A percentile compares a stretch with the other conserved stretches of the same genome.
phyloP scores from a whole-genome alignment of 1,139 yeast species.

The Yamadazyma sp. region DNA sequence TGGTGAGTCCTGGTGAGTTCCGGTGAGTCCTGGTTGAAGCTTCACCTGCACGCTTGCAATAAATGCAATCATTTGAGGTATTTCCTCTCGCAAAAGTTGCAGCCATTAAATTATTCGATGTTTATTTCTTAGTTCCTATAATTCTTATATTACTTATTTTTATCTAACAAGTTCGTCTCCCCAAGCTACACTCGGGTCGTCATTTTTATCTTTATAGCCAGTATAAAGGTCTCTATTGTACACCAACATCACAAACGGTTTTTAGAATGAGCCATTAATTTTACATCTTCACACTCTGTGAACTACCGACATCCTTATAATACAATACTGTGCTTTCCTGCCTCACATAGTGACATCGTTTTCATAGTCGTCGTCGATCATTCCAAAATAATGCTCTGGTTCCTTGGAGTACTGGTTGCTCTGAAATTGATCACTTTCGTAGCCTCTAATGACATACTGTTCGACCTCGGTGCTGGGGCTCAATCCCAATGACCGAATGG shows the following conservation, averaged over 20 bases:
- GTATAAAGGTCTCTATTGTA: slow-evolving; percentile 4
- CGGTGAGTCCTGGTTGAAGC: too few species aligned
- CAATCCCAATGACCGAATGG: slow-evolving; percentile 21
- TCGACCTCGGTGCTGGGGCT: slow-evolving; percentile 46
- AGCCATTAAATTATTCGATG: too few species aligned
- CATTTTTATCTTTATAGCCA: slow-evolving; percentile 5
- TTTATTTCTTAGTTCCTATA: too few species aligned
- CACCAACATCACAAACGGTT: not conserved
- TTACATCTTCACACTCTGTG: not conserved
- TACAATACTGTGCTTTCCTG: not conserved
- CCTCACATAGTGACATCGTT: slow-evolving; percentile 10
- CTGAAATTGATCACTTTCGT: slow-evolving; percentile 18
- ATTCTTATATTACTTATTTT: too few species aligned
- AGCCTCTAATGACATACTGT: slow-evolving; percentile 41
- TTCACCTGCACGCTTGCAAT: too few species aligned
- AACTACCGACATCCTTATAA: not conserved
- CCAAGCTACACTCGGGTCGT: too few species aligned
- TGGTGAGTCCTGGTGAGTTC: too few species aligned
- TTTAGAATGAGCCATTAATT: not conserved
- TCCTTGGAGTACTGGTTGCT: slow-evolving; percentile 27
- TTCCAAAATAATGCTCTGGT: slow-evolving; percentile 43
- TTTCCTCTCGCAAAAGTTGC: too few species aligned
- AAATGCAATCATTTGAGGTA: too few species aligned
- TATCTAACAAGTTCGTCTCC: too few species aligned
- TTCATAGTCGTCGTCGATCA: slow-evolving; percentile 22